A percentile compares a stretch with the other conserved stretches of the same genome.
These are phyloP conservation scores for Xylariaceae sp. DNA, from an alignment of 2,329 filamentous ascomycete genomes.

Conservation along the genomic window DNA sequence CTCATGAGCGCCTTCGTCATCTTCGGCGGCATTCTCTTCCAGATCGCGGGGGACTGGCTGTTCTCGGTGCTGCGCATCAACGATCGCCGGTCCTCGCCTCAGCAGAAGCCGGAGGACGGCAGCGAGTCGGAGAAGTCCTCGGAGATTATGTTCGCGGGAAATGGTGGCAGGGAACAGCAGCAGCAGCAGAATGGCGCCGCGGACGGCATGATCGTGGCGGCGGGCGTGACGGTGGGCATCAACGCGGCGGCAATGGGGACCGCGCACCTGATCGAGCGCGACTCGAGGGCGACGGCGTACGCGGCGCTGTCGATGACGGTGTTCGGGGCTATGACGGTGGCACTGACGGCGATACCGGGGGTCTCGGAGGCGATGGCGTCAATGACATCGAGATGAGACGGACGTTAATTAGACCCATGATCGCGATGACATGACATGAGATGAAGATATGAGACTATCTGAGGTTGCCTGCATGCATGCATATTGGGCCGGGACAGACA, in stretches of 20 bases:
- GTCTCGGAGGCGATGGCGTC: conserved; percentile 44
- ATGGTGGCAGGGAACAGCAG: neutral
- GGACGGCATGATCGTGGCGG: conserved; percentile 45
- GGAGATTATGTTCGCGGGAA: neutral
- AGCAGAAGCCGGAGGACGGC: neutral
- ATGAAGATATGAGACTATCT: conserved; percentile 3
- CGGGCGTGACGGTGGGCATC: conserved; percentile 57
- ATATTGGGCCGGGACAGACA: conserved; percentile 6
- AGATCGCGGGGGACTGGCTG: conserved; percentile 36
- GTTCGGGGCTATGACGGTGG: conserved; percentile 59
- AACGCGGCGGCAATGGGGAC: conserved; percentile 65
- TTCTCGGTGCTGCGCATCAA: conserved; percentile 32
- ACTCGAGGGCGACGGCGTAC: conserved; percentile 57
- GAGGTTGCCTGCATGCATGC: conserved; percentile 9
- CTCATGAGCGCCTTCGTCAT: conserved; percentile 37
- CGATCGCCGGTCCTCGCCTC: conserved; percentile 14
- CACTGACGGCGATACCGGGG: conserved; percentile 53
- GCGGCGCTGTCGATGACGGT: conserved; percentile 60
- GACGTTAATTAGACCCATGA: neutral
- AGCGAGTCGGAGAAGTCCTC: conserved; percentile 11
- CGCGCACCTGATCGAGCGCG: conserved; percentile 57
- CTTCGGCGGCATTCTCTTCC: conserved; percentile 38
- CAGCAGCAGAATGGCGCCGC: neutral
- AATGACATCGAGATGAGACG: conserved; percentile 35
- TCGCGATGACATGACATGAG: conserved; percentile 5